Evolutionary conservation across 345 rosid genomes (phyloP).

Genomic region (Brassica incana): DNA sequence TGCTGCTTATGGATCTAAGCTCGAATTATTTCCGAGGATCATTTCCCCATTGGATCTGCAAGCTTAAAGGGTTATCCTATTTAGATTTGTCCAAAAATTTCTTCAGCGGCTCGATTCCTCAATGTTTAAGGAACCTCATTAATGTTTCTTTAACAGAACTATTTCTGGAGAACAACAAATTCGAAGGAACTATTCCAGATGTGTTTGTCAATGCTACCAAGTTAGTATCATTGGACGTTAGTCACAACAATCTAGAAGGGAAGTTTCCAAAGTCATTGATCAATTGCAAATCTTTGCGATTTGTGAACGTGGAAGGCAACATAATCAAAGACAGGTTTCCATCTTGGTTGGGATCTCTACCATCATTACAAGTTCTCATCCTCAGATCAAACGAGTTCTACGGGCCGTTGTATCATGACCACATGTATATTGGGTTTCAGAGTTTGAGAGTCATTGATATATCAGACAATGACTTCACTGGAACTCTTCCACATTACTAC

Average conservation of each 20-base stretch:
- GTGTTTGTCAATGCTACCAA: not conserved
- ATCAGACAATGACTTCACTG: conserved; percentile 38
- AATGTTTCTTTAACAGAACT: not conserved
- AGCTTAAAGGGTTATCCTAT: not conserved
- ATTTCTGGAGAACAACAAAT: not conserved
- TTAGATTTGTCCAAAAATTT: conserved; percentile 49
- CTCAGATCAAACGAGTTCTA: conserved; percentile 46
- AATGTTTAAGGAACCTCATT: conserved; percentile 13
- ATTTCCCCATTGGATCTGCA: conserved; percentile 45
- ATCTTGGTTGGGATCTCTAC: not conserved
- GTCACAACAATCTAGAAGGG: conserved; percentile 37
- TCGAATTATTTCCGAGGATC: conserved; percentile 2
- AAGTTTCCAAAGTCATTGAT: conserved; percentile 9
- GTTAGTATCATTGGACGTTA: not conserved
- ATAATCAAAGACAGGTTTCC: conserved; percentile 24
- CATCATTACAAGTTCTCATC: conserved; percentile 4
- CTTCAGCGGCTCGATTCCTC: conserved; percentile 40
- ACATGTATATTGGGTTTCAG: conserved; percentile 1
- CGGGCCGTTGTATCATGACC: conserved; percentile 32
- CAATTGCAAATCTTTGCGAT: conserved; percentile 28
- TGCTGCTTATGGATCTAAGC: not conserved
- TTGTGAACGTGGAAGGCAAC: conserved; percentile 46
- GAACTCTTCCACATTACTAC: not conserved
- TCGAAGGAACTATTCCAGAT: conserved; percentile 22
- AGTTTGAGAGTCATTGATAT: conserved; percentile 46